A percentile compares a stretch with the other conserved stretches of the same genome.
Conservation (phyloP, 176 grass and related monocot genomes). For the Typha latifolia region DNA sequence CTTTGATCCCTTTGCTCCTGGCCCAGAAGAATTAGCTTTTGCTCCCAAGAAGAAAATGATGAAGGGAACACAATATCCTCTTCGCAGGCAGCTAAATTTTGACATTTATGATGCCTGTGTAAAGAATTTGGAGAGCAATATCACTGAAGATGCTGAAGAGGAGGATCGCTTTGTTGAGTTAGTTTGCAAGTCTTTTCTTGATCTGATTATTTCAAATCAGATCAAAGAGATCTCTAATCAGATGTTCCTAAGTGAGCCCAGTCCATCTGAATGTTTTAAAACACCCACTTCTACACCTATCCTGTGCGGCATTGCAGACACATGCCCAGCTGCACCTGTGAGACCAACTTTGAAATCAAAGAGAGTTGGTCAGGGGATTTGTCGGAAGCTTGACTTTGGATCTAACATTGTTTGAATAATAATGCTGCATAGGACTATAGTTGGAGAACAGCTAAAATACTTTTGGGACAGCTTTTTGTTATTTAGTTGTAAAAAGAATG, state of each 20-base stretch:
- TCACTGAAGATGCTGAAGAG: slow-evolving; percentile 26
- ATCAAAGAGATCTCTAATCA: slow-evolving; percentile 10
- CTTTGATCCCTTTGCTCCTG: slow-evolving; percentile 74
- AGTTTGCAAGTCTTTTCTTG: slow-evolving; percentile 29
- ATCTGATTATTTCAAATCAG: slow-evolving; percentile 34
- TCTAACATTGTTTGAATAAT: slow-evolving; percentile 1
- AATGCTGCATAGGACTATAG: not conserved
- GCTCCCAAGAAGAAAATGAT: slow-evolving; percentile 50
- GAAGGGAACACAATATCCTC: slow-evolving; percentile 18
- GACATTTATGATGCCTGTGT: slow-evolving; percentile 23
- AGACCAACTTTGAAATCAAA: slow-evolving; percentile 16
- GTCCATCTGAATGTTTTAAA: slow-evolving; percentile 13
- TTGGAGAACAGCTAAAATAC: not conserved
- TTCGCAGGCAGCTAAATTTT: slow-evolving; percentile 43
- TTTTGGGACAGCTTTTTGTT: not conserved
- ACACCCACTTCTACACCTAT: slow-evolving; percentile 42
- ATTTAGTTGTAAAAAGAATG: not conserved
- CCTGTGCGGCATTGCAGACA: slow-evolving; percentile 36
- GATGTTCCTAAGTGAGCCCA: slow-evolving; percentile 9
- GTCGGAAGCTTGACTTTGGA: slow-evolving; percentile 56
- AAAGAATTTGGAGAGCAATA: slow-evolving; percentile 20
- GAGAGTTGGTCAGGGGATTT: slow-evolving; percentile 34
- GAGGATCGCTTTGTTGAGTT: slow-evolving; percentile 30
- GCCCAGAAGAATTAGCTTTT: slow-evolving; percentile 23
- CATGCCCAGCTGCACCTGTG: slow-evolving; percentile 44